Evolutionary conservation across 345 rosid genomes (phyloP), one percentile per base, ranked within the genome.

Genomic region (Acer yangbiense): DNA sequence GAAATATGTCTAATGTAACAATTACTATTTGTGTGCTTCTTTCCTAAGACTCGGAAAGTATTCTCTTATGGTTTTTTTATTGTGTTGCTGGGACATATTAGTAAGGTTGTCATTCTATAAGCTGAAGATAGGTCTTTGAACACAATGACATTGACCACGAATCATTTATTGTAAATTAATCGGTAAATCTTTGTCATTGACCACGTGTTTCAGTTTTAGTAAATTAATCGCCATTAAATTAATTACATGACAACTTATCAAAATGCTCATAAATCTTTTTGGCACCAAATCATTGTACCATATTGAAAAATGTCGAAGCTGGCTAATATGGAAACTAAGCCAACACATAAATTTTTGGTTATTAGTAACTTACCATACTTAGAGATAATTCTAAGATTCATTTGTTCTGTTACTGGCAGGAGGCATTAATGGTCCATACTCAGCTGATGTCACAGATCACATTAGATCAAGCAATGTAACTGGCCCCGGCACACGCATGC

Each of bases 401-500:
- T 20, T 63, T 27, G 2, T 65, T 23, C 32, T 81, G 69, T 70
- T 70, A 83, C 32, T 85, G 65, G 82, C 90, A 94, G 97, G 91
- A 80, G 89, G 81, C 65, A 69, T 77, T 66, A 86, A 80, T 84
- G 85, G 80, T 72, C 77, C 92, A 46, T 73, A 87, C 82, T 77
- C 88, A 6, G 72, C 91, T 48, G 94, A 89, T 21, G 72, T 76
- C 76, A 76, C 85, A 72, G 94, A 87, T 60, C 89, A 81, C 16
- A 39, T 83, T 60, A 81, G 88, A 83, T 69, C 88, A 39, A 78
- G 73, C 76, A 84, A 83, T 72, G 82, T 86, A 77, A 69, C 85
- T 10, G 90, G 87, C 82, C 82, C 90, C 76, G 86, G 85, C 65
- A 78, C 83, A 32, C 91, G 79, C 52, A 83, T 91, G 92, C 92